A percentile compares a stretch with the other conserved stretches of the same genome.
Conservation (phyloP, 345 rosid genomes). For the Eucalyptus cladocalyx region DNA sequence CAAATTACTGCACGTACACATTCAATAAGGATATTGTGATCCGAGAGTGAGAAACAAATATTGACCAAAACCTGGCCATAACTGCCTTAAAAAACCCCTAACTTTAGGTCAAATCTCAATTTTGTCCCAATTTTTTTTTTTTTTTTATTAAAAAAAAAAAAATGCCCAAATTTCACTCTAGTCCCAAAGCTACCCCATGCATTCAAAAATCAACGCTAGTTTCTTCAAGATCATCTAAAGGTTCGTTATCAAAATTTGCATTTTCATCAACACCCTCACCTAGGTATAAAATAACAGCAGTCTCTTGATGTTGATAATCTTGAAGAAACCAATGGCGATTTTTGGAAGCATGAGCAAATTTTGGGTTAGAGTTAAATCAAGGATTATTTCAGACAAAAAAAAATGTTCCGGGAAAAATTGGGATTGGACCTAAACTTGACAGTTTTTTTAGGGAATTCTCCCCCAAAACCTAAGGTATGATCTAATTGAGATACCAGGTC, state of each 20-base stretch:
- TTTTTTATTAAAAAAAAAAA: not conserved
- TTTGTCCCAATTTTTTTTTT: not conserved
- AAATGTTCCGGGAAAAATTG: not conserved
- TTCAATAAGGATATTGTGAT: not conserved
- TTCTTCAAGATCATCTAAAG: not conserved
- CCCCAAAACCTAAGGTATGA: not conserved
- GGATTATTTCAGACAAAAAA: not conserved
- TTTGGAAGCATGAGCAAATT: not conserved
- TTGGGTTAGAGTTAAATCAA: not conserved
- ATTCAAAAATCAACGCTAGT: not conserved
- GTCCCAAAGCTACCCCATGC: not conserved
- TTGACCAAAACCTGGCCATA: not conserved
- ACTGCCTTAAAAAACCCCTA: not conserved
- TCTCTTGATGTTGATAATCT: not conserved
- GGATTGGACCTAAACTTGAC: not conserved
- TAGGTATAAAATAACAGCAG: not conserved
- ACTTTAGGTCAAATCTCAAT: not conserved
- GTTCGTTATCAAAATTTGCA: not conserved
- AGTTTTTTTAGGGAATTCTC: not conserved
- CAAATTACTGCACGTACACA: not conserved
- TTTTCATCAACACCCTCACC: not conserved
- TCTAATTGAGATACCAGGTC: not conserved
- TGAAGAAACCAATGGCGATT: not conserved
- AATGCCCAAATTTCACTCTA: not conserved
- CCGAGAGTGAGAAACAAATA: not conserved